Evolutionary conservation across 2,329 filamentous ascomycete species (phyloP), one percentile per base, ranked within the genome.

Genomic region (Raffaelea albimanens): DNA sequence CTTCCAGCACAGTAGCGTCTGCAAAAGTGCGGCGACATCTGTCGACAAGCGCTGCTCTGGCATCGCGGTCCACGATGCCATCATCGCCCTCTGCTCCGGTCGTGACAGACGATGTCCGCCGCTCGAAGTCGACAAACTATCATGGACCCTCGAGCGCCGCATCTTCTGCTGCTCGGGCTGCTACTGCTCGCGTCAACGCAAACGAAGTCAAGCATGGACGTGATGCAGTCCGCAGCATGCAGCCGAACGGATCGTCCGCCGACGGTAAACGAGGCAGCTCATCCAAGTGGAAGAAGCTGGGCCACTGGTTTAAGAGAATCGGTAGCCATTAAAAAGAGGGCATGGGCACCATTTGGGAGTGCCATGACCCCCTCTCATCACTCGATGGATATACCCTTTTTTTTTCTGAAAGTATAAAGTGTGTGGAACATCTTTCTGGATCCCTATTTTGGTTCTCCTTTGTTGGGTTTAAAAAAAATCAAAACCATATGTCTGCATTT

Each of bases 281-380:
- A 7, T 29, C 41, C 3, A 60, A 51, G 38, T 62, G 59, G 58
- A 63, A 55, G 50, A 59, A 48, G 46, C 53, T 65, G 50, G 44
- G 58, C 40, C 56, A 57, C 20, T 65, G 62, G 62, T 53, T 65
- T 45, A 60, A 57, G 20, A 59, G 56, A 45, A 47, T 63, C 11
- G 58, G 55, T 20, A 57, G 53, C 52, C 61, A 59, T 50, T 63
- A 29, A n/a, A n/a, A n/a, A n/a, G n/a, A n/a, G n/a, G n/a, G n/a
- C n/a, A n/a, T n/a, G n/a, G n/a, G n/a, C n/a, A n/a, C n/a, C n/a
- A n/a, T n/a, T n/a, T n/a, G n/a, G n/a, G n/a, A n/a, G n/a, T n/a
- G n/a, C n/a, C n/a, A n/a, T n/a, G n/a, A n/a, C n/a, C n/a, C n/a
- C n/a, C n/a, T n/a, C n/a, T n/a, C n/a, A n/a, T n/a, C n/a, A n/a